Evolutionary conservation across 169 alveolate genomes (phyloP), one percentile per base, ranked within the genome.

Genomic region (Cryptosporidium viatorum): DNA sequence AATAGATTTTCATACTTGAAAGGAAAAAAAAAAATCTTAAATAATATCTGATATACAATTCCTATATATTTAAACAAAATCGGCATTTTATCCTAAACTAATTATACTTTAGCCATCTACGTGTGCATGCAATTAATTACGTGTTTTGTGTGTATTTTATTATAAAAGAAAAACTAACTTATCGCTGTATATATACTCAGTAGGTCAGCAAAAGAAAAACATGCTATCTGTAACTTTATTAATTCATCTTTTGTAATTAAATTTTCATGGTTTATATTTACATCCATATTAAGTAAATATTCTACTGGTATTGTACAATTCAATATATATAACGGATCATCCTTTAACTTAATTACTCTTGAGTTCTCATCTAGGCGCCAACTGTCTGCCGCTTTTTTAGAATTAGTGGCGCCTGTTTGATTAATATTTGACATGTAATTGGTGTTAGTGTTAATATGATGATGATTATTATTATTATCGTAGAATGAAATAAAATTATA

Each of bases 151-250:
- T 39, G 29, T 14, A 41, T 41, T 39, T 39, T 41, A 41, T 41
- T 41, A 41, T 8, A 41, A 6, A 9, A 41, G 16, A 41, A 41
- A 41, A 73, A 26, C 51, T 59, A 71, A 51, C 55, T 73, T 18
- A 73, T 52, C 9, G 55, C 41, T 58, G 55, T 73, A 43, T 73
- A 73, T 51, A 73, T 73, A 35, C 29, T 39, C 52, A 73, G 16
- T 41, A 73, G 55, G 55, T 73, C 86, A 31, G n/a, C n/a, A 73
- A 73, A 73, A 23, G 86, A 73, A 43, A 55, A 73, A 41, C 86
- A 73, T 0, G 68, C 52, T 16, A 73, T 51, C 35, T 73, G 70
- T 10, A 73, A 73, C n/a, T 58, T 73, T 23, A 73, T 26, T 7
- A 59, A 8, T 58, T 73, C 41, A 33, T 43, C 52, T 12, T 41